Percentiles rank a stretch among this genome's conserved stretches.
These are phyloP conservation scores for Teunomyces pallodes DNA, from an alignment of 805 yeast genomes.

Conservation along the genomic window DNA sequence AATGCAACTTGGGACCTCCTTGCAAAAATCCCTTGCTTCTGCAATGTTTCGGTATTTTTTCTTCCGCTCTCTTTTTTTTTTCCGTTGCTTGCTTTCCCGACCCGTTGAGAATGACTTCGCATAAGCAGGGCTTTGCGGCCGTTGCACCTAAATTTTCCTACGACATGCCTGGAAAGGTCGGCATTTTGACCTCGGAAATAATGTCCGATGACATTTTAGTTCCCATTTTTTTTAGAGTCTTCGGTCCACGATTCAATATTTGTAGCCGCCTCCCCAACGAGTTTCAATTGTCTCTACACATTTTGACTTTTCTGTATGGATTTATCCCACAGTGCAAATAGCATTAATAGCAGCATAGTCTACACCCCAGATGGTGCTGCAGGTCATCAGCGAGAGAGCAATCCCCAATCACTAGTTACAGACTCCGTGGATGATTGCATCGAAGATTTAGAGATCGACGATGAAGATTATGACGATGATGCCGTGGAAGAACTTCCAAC, in stretches of 20 bases:
- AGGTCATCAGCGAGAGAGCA: too few species aligned
- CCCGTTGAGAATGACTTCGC: neutral
- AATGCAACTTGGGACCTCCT: too few species aligned
- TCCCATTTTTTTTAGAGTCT: neutral
- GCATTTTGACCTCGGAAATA: neutral
- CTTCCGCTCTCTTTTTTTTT: too few species aligned
- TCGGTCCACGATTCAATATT: neutral
- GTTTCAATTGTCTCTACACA: too few species aligned
- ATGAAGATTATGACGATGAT: conserved; percentile 10
- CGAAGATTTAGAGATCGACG: conserved; percentile 4
- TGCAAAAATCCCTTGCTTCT: too few species aligned
- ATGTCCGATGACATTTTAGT: neutral
- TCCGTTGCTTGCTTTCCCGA: too few species aligned
- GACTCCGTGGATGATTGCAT: conserved; percentile 1
- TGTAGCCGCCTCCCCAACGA: neutral
- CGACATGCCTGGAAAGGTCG: neutral
- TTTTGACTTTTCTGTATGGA: neutral
- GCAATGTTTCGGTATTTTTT: too few species aligned
- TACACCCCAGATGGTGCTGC: neutral
- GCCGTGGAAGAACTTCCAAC: conserved; percentile 7
- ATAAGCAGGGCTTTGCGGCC: neutral
- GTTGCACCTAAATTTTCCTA: neutral
- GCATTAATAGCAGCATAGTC: neutral
- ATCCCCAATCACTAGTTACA: neutral
- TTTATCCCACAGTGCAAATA: neutral